phyloP scores from a whole-genome alignment of 768 basidiomycete genomes.

The Tulasnella sp. region DNA sequence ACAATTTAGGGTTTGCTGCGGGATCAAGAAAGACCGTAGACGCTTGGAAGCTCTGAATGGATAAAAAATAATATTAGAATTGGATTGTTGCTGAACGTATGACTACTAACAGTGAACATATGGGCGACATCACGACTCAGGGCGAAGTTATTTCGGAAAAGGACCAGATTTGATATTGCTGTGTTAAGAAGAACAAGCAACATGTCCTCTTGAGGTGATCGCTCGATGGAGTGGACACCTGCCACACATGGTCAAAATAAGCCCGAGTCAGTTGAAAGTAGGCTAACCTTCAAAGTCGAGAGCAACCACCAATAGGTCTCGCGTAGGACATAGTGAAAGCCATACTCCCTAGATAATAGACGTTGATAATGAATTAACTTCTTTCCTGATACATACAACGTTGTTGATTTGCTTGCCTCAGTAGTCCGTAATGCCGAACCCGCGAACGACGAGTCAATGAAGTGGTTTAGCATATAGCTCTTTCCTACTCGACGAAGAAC shows the following conservation, averaged over 20 bases:
- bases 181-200: constrained; percentile 52
- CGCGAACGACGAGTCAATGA: constrained; percentile 52
- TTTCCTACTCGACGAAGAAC: constrained; percentile 40
- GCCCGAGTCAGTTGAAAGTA: background rate
- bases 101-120: constrained; percentile 38
- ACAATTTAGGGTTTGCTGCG: constrained; percentile 42
- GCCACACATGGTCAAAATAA: background rate
- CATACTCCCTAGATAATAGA: constrained; percentile 43
- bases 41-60: constrained; percentile 18
- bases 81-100: constrained; percentile 37
- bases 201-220: constrained; percentile 50
- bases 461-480: constrained; percentile 45
- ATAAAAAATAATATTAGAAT: background rate
- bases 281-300: constrained; percentile 48
- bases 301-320: constrained; percentile 40
- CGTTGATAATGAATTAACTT: background rate
- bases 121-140: constrained; percentile 46
- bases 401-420: constrained; percentile 18
- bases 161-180: constrained; percentile 48
- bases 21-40: constrained; percentile 39
- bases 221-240: constrained; percentile 51
- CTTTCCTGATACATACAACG: constrained; percentile 19
- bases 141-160: constrained; percentile 55
- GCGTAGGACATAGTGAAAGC: constrained; percentile 53
- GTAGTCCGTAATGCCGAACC: constrained; percentile 29